Percentiles rank a stretch among this genome's conserved stretches.
Conservation (phyloP, 2,329 filamentous ascomycete genomes). For the Pestalotiopsis sp. region DNA sequence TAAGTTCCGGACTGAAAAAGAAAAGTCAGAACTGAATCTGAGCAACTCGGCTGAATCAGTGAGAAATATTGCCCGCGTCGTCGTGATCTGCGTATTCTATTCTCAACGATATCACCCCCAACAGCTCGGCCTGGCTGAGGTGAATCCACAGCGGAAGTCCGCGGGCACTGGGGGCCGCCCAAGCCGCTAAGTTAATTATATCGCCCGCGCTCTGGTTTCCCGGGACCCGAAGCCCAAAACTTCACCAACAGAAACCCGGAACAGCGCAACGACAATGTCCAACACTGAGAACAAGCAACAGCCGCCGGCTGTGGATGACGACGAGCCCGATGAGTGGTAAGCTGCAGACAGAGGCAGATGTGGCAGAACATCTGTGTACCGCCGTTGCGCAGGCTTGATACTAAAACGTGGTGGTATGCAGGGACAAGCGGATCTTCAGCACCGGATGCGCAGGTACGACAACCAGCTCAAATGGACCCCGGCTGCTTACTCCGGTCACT, state of each 20-base stretch:
- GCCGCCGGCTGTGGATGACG: slow-evolving; percentile 59
- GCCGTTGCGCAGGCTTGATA: background rate
- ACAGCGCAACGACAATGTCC: slow-evolving; percentile 47
- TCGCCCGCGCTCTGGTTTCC: background rate
- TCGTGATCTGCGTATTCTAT: background rate
- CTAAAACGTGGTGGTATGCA: slow-evolving; percentile 39
- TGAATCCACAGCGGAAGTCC: background rate
- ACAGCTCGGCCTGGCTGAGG: background rate
- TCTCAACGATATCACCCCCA: background rate
- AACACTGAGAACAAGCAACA: slow-evolving; percentile 56
- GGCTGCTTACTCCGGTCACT: background rate
- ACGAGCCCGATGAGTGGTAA: slow-evolving; percentile 96
- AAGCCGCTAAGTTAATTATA: background rate
- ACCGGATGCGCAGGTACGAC: slow-evolving; percentile 83
- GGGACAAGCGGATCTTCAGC: slow-evolving; percentile 97
- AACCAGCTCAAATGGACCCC: background rate
- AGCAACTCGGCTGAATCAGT: background rate
- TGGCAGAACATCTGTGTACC: background rate
- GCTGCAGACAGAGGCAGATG: slow-evolving; percentile 21
- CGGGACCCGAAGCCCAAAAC: background rate
- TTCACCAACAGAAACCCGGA: background rate
- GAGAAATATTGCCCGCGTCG: background rate
- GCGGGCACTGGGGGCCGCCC: background rate
- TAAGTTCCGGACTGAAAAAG: background rate
- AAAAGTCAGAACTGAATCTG: background rate